A percentile compares a stretch with the other conserved stretches of the same genome.
Conservation (phyloP, 1,284 basidiomycete genomes). For the Porogramme epimiltina region DNA sequence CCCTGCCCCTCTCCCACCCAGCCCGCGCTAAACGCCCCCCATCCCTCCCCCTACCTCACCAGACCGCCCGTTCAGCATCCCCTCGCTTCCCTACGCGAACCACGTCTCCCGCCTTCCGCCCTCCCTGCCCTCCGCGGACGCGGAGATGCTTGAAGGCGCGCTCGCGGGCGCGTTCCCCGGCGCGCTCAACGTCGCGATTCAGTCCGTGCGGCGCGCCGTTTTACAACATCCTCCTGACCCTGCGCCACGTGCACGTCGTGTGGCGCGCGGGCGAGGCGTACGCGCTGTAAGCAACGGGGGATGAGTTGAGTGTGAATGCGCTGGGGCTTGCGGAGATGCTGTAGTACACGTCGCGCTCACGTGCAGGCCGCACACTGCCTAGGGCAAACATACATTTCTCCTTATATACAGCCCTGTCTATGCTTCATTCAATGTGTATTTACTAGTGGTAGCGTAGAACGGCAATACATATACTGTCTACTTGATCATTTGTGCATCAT, state of each 20-base stretch:
- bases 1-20: too few species aligned
- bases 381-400: too few species aligned
- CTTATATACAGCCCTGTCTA: too few species aligned
- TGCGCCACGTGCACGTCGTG: conserved; percentile 82
- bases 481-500: too few species aligned
- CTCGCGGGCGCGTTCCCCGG: conserved; percentile 71
- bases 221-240: conserved; percentile 84
- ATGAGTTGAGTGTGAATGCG: conserved; percentile 72
- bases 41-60: conserved; percentile 23
- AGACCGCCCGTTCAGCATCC: conserved; percentile 77
- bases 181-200: conserved; percentile 78
- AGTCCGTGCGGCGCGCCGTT: conserved; percentile 74
- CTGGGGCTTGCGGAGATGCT: conserved; percentile 88
- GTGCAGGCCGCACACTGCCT: too few species aligned
- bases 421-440: too few species aligned
- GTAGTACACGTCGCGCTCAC: too few species aligned
- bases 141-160: conserved; percentile 51
- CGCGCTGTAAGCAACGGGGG: conserved; percentile 49
- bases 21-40: too few species aligned
- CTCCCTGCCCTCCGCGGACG: conserved; percentile 45
- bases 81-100: conserved; percentile 79
- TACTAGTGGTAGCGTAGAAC: too few species aligned
- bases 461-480: too few species aligned
- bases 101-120: conserved; percentile 70
- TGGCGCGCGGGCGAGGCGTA: conserved; percentile 68